Conservation (phyloP, 202 grass and related monocot species). For the Saccharum hybrid region DNA sequence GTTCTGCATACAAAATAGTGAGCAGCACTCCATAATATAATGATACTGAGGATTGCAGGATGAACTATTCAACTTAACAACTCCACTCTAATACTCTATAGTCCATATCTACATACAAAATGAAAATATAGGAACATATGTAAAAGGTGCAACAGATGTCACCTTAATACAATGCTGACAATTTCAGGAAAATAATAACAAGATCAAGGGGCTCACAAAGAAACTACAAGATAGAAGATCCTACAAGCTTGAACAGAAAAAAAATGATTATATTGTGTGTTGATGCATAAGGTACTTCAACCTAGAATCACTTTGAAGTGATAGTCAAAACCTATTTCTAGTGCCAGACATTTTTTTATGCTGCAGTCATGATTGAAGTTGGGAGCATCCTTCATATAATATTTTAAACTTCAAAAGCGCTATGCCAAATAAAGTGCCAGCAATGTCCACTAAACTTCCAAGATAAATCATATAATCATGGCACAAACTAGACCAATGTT, state of each 20-base stretch:
- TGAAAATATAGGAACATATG: conserved; percentile 2
- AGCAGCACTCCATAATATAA: neutral
- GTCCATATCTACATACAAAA: conserved; percentile 26
- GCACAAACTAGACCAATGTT: conserved; percentile 16
- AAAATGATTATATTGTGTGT: neutral
- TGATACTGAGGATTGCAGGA: neutral
- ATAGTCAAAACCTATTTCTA: neutral
- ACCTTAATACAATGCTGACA: neutral
- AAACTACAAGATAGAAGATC: neutral
- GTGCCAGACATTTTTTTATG: neutral
- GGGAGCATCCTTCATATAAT: neutral
- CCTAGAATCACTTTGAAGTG: neutral
- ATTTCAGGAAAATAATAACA: neutral
- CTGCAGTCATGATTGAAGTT: neutral
- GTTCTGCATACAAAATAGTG: conserved; percentile 14
- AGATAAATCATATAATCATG: neutral
- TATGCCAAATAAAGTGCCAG: neutral
- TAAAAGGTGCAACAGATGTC: neutral
- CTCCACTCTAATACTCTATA: conserved; percentile 4
- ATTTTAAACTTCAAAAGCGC: conserved; percentile 20
- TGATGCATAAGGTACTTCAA: conserved; percentile 9
- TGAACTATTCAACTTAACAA: conserved; percentile 9
- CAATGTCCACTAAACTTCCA: conserved; percentile 11
- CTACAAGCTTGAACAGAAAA: neutral
- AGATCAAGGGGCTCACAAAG: conserved; percentile 2